Percentiles rank a stretch among this genome's conserved stretches.
These are phyloP conservation scores for Zygosaccharomyces siamensis DNA, from an alignment of 805 yeast species.

Conservation along the genomic window DNA sequence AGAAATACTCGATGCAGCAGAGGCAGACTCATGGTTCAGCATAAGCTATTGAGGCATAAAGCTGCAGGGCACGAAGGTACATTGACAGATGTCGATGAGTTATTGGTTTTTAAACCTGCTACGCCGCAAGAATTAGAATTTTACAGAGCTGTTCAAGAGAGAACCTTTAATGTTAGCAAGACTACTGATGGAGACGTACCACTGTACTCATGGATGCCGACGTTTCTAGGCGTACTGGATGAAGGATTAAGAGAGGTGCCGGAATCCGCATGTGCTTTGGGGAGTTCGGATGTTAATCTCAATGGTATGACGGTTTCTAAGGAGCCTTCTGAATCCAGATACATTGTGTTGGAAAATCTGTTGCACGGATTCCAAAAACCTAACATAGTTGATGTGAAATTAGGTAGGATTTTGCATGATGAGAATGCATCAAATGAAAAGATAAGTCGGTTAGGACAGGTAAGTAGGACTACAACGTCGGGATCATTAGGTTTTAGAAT, in stretches of 20 bases:
- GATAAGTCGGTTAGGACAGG: conserved; percentile 52
- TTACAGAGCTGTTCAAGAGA: conserved; percentile 40
- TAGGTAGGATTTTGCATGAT: conserved; percentile 72
- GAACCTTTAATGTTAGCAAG: conserved; percentile 12
- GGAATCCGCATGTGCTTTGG: conserved; percentile 1
- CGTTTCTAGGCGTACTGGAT: conserved; percentile 28
- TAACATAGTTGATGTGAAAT: conserved; percentile 73
- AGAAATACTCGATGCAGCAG: conserved; percentile 3
- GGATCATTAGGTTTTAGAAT: conserved; percentile 72
- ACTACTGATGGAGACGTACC: conserved; percentile 24
- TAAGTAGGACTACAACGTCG: conserved; percentile 70
- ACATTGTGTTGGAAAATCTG: conserved; percentile 67
- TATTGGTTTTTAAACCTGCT: conserved; percentile 69
- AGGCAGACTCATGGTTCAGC: conserved; percentile 4
- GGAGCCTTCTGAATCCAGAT: conserved; percentile 20
- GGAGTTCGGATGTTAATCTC: not conserved
- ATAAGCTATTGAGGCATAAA: conserved; percentile 42
- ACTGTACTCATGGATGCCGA: conserved; percentile 29
- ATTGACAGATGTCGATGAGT: conserved; percentile 55
- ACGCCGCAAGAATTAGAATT: conserved; percentile 66
- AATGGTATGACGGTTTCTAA: conserved; percentile 1
- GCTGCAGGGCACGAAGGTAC: conserved; percentile 95
- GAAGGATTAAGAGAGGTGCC: conserved; percentile 18
- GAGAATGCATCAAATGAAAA: conserved; percentile 55
- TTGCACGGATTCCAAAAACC: conserved; percentile 60